phyloP scores from a whole-genome alignment of 2,329 filamentous ascomycete genomes.

The Ploettnerulaceae sp. region DNA sequence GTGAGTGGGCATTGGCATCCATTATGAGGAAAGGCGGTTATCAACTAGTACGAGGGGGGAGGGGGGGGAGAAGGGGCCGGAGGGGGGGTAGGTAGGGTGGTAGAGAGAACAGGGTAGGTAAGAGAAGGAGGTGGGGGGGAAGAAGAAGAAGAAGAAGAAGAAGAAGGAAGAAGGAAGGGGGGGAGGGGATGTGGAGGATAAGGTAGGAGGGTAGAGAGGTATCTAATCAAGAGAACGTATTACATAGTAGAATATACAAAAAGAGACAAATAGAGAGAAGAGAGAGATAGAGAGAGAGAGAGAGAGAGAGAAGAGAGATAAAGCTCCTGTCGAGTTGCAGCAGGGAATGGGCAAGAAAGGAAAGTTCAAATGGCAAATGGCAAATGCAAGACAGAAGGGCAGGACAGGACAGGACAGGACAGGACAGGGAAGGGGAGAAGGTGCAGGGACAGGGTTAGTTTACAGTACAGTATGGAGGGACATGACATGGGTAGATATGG shows the following conservation, averaged over 20 bases:
- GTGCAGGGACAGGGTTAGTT: background rate
- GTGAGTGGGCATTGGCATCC: conserved; percentile 23
- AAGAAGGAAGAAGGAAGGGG: background rate
- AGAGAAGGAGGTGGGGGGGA: too few species aligned
- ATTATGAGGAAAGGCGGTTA: conserved; percentile 25
- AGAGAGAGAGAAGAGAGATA: too few species aligned
- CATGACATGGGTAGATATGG: background rate
- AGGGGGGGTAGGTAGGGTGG: background rate
- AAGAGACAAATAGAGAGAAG: background rate
- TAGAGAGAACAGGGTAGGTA: too few species aligned
- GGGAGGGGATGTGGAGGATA: too few species aligned
- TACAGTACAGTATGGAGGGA: background rate
- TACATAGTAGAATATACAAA: background rate
- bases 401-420: background rate
- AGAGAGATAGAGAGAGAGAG: background rate
- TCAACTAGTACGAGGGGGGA: conserved; percentile 6
- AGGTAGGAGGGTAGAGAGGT: background rate
- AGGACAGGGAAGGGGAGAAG: background rate
- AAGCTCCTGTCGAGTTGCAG: too few species aligned
- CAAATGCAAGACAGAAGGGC: background rate
- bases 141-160: background rate
- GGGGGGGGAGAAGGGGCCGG: background rate
- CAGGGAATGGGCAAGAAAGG: background rate
- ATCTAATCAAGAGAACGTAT: background rate
- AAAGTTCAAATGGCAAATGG: too few species aligned